Conservation (phyloP, 2,329 filamentous ascomycete genomes). For the Monosporascus sp. region DNA sequence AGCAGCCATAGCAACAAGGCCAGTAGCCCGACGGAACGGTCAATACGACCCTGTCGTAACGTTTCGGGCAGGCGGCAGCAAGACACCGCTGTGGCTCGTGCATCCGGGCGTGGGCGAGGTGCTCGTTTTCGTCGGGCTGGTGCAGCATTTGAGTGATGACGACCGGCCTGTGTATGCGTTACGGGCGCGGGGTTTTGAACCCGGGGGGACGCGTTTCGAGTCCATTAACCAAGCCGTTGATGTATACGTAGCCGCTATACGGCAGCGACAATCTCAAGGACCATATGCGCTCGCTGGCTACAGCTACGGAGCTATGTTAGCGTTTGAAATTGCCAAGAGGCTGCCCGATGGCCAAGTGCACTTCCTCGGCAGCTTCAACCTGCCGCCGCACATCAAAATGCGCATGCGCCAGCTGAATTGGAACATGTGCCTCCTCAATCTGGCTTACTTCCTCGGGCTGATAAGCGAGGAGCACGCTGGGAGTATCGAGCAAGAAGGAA, state of each 20-base stretch:
- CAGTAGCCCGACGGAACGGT: too few species aligned
- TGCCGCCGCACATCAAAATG: constrained; percentile 43
- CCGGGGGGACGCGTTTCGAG: constrained; percentile 31
- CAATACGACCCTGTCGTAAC: too few species aligned
- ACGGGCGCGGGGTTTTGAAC: constrained; percentile 38
- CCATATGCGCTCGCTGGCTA: constrained; percentile 51
- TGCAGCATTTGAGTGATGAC: constrained; percentile 29
- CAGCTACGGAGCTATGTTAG: constrained; percentile 43
- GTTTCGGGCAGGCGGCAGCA: too few species aligned
- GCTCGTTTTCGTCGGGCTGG: constrained; percentile 34
- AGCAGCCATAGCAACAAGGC: too few species aligned
- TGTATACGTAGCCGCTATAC: constrained; percentile 37
- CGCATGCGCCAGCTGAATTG: constrained; percentile 36
- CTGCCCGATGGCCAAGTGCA: constrained; percentile 36
- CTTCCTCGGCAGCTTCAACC: constrained; percentile 42
- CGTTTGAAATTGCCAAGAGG: constrained; percentile 45
- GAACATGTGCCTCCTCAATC: constrained; percentile 33
- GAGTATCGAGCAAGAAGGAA: constrained; percentile 13
- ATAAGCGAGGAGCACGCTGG: constrained; percentile 26
- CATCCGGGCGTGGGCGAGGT: constrained; percentile 39
- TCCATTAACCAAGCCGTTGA: constrained; percentile 33
- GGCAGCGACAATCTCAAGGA: constrained; percentile 37
- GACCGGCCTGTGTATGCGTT: constrained; percentile 44
- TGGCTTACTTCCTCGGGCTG: constrained; percentile 36
- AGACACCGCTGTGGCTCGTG: constrained; percentile 35